Evolutionary conservation across 257 asterid species (phyloP), one percentile per base, ranked within the genome.

Genomic region (Nicotiana knightiana): DNA sequence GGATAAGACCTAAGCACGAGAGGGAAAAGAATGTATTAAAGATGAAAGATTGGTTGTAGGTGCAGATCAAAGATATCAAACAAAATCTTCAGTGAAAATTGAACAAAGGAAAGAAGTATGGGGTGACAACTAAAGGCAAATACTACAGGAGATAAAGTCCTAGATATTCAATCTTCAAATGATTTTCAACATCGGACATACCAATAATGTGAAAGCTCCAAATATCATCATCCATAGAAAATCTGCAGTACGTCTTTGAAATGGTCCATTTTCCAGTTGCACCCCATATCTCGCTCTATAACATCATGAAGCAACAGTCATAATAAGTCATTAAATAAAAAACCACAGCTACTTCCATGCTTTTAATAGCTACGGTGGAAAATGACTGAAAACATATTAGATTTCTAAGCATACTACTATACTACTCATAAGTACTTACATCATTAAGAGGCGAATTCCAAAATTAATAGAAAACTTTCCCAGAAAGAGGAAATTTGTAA

Each of bases 221-320:
- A 94, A 91, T 82, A 96, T 73, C 97, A 96, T 90, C 99, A 96
- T 96, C 98, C 98, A 94, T 91, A 96, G 87, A 89, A 96, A 96
- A 89, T 96, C 99, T 61, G 99, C 97, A 58, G 98, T 93, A 84
- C 99, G 98, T 80, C 97, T 89, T 86, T 90, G 85, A 80, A 93
- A 96, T 59, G 98, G 97, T 83, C 94, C 98, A 81, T 65, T 86
- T 85, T 96, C 99, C 82, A 96, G 92, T 87, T 94, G 99, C 86
- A 93, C 97, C 81, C 99, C 99, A 82, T 96, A 96, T 89, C 99
- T 92, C 82, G 97, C 99, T 92, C 99, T 96, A 87, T 21, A 77
- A 53, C 80, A 84, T 77, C 83, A 85, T 71, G 39, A 82, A 77
- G 76, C 53, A 83, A 58, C 58, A 55, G 77, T 57, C 32, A 78